These are phyloP conservation scores for Leccinum arenicola DNA, from an alignment of 768 basidiomycete genomes.

Conservation along the genomic window DNA sequence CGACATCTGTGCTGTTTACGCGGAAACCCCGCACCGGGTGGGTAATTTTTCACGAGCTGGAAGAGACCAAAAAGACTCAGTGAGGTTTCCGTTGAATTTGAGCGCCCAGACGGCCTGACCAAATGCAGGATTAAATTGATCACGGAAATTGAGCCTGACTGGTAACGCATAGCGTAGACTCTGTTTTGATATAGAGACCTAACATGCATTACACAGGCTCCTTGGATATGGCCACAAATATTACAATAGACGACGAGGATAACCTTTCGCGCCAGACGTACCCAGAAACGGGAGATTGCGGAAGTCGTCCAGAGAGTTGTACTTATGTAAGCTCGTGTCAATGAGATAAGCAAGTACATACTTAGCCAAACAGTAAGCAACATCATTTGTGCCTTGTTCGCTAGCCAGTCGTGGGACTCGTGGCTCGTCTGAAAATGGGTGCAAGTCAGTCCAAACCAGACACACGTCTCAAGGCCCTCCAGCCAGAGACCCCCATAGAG, in stretches of 20 bases:
- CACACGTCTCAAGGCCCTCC: conserved; percentile 55
- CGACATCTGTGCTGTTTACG: conserved; percentile 91
- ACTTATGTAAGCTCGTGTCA: neutral
- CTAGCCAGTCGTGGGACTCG: neutral
- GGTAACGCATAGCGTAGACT: conserved; percentile 44
- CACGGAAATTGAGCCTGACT: conserved; percentile 94
- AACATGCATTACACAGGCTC: conserved; percentile 33
- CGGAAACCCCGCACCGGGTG: conserved; percentile 87
- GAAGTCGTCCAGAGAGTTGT: too few species aligned
- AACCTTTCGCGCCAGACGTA: neutral
- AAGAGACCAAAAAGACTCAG: conserved; percentile 96
- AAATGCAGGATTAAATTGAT: conserved; percentile 76
- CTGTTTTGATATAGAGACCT: neutral
- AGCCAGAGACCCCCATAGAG: conserved; percentile 51
- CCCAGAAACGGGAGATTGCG: too few species aligned
- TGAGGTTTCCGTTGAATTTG: conserved; percentile 34
- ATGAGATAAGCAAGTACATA: neutral
- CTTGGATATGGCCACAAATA: conserved; percentile 51
- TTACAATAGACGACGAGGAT: conserved; percentile 29
- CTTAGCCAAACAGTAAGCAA: conserved; percentile 13
- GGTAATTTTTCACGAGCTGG: conserved; percentile 94
- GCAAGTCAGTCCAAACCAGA: conserved; percentile 63
- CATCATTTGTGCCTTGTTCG: neutral
- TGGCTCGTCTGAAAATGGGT: conserved; percentile 47
- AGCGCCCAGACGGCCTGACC: neutral